Conservation (phyloP, 1,139 yeast species). For the Komagataea norvegica region DNA sequence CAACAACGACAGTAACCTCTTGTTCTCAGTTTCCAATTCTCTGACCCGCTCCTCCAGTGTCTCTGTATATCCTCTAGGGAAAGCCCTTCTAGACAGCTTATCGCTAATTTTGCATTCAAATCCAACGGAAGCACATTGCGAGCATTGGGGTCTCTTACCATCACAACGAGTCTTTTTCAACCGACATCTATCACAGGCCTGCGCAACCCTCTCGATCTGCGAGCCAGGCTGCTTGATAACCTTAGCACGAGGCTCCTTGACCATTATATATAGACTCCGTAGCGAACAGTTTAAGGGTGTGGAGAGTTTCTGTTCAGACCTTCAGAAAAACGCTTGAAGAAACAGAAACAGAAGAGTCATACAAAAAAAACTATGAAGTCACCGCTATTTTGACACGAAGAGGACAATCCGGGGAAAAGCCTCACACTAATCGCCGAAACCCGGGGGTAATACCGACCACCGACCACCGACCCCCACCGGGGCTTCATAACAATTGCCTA, state of each 20-base stretch:
- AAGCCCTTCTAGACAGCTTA: conserved; percentile 64
- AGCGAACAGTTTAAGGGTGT: too few species aligned
- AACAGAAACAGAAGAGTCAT: too few species aligned
- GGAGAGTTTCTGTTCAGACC: too few species aligned
- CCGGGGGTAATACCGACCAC: not conserved
- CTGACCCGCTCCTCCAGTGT: conserved; percentile 60
- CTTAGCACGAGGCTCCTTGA: conserved; percentile 15
- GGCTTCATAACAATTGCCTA: too few species aligned
- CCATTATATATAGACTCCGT: too few species aligned
- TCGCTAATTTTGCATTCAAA: conserved; percentile 70
- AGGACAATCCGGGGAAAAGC: too few species aligned
- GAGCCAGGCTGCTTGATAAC: conserved; percentile 29
- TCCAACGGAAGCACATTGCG: conserved; percentile 60
- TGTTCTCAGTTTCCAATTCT: conserved; percentile 54
- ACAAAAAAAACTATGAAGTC: too few species aligned
- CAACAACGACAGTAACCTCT: conserved; percentile 30
- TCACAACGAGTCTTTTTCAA: conserved; percentile 74
- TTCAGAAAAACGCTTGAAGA: too few species aligned
- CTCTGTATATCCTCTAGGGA: conserved; percentile 75
- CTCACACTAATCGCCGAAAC: too few species aligned
- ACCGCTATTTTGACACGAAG: too few species aligned
- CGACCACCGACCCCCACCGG: too few species aligned
- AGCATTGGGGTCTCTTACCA: conserved; percentile 62
- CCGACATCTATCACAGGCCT: conserved; percentile 79
- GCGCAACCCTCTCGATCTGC: conserved; percentile 46